Evolutionary conservation across 768 basidiomycete genomes (phyloP).

Genomic region (Boletus subparvulus): DNA sequence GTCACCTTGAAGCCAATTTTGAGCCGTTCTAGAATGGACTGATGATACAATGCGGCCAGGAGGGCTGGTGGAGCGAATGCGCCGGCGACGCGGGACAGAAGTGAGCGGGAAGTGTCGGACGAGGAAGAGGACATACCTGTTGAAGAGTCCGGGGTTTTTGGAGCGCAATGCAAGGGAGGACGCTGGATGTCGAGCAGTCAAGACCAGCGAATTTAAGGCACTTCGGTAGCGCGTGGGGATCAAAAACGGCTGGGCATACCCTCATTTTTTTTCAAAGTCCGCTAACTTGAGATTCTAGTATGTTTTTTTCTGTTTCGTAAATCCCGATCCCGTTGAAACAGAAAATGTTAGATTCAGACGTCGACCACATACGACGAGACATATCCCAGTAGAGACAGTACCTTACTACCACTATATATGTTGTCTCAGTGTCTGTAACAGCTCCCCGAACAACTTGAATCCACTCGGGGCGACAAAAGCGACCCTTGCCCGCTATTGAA

Average conservation of each 20-base stretch:
- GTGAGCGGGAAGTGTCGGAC: conserved; percentile 13
- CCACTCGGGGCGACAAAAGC: not conserved
- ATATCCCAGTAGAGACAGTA: not conserved
- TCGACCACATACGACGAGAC: not conserved
- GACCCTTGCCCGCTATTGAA: not conserved
- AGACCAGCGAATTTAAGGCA: conserved; percentile 41
- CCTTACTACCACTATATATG: not conserved
- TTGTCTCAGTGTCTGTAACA: not conserved
- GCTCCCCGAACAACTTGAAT: not conserved
- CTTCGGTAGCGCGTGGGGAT: conserved; percentile 41
- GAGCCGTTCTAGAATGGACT: conserved; percentile 74
- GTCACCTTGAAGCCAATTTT: conserved; percentile 71
- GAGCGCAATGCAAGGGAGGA: conserved; percentile 33
- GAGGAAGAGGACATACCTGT: conserved; percentile 43
- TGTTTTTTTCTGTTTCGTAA: conserved; percentile 26
- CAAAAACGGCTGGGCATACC: conserved; percentile 37
- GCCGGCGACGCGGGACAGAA: conserved; percentile 21
- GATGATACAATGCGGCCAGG: conserved; percentile 76
- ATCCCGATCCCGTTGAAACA: conserved; percentile 21
- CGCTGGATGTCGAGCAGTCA: conserved; percentile 30
- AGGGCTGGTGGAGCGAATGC: conserved; percentile 36
- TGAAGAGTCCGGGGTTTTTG: conserved; percentile 34
- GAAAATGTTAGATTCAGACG: not conserved
- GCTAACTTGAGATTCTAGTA: conserved; percentile 6
- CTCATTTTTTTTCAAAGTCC: conserved; percentile 39